Percentiles rank a stretch among this genome's conserved stretches.
Conservation (phyloP, 108 stramenopile species). For the Ochromonas danica region DNA sequence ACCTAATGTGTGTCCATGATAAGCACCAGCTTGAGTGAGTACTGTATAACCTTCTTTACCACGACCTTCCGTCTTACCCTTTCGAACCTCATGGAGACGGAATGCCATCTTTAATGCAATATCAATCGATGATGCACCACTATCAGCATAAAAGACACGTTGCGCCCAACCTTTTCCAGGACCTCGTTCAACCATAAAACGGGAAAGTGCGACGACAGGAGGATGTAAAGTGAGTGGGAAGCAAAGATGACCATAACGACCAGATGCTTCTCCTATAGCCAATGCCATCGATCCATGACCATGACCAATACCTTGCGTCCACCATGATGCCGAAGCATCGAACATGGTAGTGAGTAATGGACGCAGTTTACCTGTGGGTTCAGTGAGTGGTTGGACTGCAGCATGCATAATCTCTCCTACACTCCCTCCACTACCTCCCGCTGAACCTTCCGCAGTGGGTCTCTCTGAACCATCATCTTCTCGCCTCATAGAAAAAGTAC, state of each 20-base stretch:
- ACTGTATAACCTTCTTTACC: conserved; percentile 41
- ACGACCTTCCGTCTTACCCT: neutral
- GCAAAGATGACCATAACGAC: conserved; percentile 50
- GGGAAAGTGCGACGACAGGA: conserved; percentile 47
- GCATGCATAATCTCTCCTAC: neutral
- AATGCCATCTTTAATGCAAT: conserved; percentile 53
- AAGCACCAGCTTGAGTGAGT: conserved; percentile 42
- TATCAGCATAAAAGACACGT: conserved; percentile 49
- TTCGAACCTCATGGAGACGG: neutral
- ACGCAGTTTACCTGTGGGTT: conserved; percentile 29
- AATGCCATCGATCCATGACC: conserved; percentile 46
- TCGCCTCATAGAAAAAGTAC: no score
- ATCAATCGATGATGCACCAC: conserved; percentile 49
- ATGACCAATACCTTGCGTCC: conserved; percentile 52
- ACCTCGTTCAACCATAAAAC: conserved; percentile 37
- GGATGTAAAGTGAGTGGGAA: conserved; percentile 48
- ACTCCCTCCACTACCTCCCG: conserved; percentile 19
- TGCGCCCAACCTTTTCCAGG: conserved; percentile 49
- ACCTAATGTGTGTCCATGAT: conserved; percentile 49
- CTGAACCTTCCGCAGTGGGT: no score
- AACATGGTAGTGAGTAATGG: no score
- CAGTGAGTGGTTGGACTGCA: neutral
- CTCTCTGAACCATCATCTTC: no score
- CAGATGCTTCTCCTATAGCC: conserved; percentile 47
- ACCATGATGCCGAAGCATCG: conserved; percentile 54